Evolutionary conservation across 768 basidiomycete genomes (phyloP).

Genomic region (Botryobasidium botryosum): DNA sequence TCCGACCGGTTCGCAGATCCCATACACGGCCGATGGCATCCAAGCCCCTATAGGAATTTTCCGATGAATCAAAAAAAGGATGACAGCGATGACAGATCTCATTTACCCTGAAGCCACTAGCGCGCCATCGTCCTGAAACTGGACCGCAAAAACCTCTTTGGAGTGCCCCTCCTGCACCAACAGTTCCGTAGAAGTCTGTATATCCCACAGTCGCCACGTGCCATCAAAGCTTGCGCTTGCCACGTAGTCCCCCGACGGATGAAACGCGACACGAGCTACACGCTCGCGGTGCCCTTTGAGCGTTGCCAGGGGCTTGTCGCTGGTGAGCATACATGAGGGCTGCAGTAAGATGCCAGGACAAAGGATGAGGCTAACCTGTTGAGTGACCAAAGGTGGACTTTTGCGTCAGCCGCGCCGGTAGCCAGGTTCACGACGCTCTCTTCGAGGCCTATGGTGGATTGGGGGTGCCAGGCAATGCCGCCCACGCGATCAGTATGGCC

Average conservation of each 20-base stretch:
- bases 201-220: slow-evolving; percentile 96
- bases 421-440: slow-evolving; percentile 62
- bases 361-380: slow-evolving; percentile 40
- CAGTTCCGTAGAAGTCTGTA: slow-evolving; percentile 60
- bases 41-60: slow-evolving; percentile 46
- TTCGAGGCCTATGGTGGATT: slow-evolving; percentile 59
- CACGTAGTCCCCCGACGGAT: slow-evolving; percentile 86
- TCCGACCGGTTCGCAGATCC: slow-evolving; percentile 89
- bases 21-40: slow-evolving; percentile 96
- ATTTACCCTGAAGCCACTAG: slow-evolving; percentile 82
- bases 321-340: slow-evolving; percentile 19
- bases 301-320: slow-evolving; percentile 71
- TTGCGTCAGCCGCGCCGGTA: slow-evolving; percentile 79
- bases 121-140: slow-evolving; percentile 90
- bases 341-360: slow-evolving; percentile 1
- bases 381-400: slow-evolving; percentile 78
- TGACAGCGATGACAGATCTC: neutral
- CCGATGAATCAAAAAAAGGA: neutral
- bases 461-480: slow-evolving; percentile 95
- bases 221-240: slow-evolving; percentile 95
- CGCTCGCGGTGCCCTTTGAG: slow-evolving; percentile 82
- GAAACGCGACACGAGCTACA: slow-evolving; percentile 88
- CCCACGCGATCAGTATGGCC: slow-evolving; percentile 85
- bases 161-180: slow-evolving; percentile 93
- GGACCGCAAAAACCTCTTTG: slow-evolving; percentile 90